Base-by-base conservation (phyloP, 495 filamentous ascomycete genomes). In the Aspergillus indologenus region DNA sequence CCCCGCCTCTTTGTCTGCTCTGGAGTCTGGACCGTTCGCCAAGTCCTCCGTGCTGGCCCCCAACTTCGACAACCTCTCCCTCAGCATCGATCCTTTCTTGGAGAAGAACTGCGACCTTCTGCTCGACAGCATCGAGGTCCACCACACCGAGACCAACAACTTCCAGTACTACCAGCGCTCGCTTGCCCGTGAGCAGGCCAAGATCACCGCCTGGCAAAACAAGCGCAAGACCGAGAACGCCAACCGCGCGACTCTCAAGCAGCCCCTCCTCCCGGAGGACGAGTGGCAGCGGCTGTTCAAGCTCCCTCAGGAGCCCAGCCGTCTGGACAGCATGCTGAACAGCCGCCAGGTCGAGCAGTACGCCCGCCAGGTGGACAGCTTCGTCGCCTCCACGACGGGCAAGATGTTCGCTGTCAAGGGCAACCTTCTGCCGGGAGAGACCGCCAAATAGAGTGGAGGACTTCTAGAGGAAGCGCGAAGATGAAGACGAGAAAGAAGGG, bases 331-430 rank as follows among this genome's bases (percentile, higher is more conserved):
- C 58, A 87, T 98, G 81, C 78, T 98, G 67, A 96, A 96, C 70
- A 90, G 88, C 54, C 83, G 90, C 68, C 94, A 98, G 76, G 92
- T 98, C 23, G 94, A 98, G 74, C 95, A 98, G 81, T 98, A 98
- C 78, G 89, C 92, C 59, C 88, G 91, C 77, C 93, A 97, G 79
- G 86, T 98, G 53, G 94, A 98, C 79, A 90, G 89, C n/a, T 98
- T 98, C 70, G 90, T 92, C 46, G 92, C 93, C 29, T 86, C 81
- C 51, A 88, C 94, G 55, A 94, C 87, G 53, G 84, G 90, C 24
- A 98, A 98, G 87, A 97, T 98, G 95, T 98, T 98, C 73, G 94
- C 91, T 20, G 91, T 96, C 49, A 87, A 92, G 79, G 90, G 90
- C 23, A 83, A 82, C 65, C 66, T 83, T 49, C 63, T 83, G 66